Evolutionary conservation across 2,329 filamentous ascomycete species (phyloP), one percentile per base, ranked within the genome.

Genomic region (Penicillium paneum): DNA sequence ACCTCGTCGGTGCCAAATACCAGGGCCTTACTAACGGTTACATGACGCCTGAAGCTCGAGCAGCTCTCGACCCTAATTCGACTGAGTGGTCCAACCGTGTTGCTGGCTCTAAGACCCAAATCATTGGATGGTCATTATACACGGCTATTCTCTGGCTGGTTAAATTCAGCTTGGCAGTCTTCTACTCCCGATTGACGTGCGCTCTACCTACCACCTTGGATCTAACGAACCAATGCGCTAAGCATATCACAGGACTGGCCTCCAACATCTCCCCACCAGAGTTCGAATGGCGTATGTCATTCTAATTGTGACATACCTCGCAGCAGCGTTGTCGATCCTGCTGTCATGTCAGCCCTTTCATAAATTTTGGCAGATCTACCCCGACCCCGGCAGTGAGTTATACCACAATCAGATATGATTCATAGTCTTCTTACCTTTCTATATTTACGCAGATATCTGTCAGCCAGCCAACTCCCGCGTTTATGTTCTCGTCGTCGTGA

Each of bases 341-440:
- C 65, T 80, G 1, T 75, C 76, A n/a, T 85, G 83, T 60, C 74
- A 74, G 10, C 81, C 81, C 0, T 77, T 84, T 46, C 61, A 71
- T 34, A 74, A 73, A n/a, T 79, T 81, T 62, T 85, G 82, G 81
- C 81, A 85, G 63, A 82, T 85, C 40, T 71, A 76, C 45, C 83
- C 83, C 0, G 72, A 85, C 32, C 82, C 82, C 0, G 81, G 82
- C 19, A 76, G 80, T 82, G 61, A 68, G 79, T 73, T 32, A 15
- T 8, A 11, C 13, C 5, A 3, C 8, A 5, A 32, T 21, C 17
- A 24, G 13, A 24, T n/a, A 44, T 24, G n/a, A 11, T 11, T 5
- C 3, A 24, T 24, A 24, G 21, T 10, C 13, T n/a, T 32, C 13
- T 24, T 44, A 13, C 31, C n/a, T 47, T n/a, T 42, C 29, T 52